These are phyloP conservation scores for Curvularia spicifera DNA, from an alignment of 2,329 filamentous ascomycete species.

Conservation along the genomic window DNA sequence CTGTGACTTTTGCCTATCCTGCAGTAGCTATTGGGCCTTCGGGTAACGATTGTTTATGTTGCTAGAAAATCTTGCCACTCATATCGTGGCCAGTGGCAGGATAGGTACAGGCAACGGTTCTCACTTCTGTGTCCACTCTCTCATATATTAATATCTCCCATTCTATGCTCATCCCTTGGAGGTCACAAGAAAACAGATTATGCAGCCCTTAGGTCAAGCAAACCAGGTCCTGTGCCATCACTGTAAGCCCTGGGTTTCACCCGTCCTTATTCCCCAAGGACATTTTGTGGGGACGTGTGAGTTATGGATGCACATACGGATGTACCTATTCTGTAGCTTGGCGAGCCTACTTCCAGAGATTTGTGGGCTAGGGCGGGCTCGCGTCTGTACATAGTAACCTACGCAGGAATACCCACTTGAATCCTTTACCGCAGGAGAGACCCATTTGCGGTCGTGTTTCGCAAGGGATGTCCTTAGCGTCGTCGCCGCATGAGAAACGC, in stretches of 20 bases:
- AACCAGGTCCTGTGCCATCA: no score
- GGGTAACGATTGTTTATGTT: neutral
- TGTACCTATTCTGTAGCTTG: neutral
- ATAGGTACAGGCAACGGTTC: neutral
- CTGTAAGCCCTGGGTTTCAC: no score
- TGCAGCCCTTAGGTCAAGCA: no score
- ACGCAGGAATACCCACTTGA: neutral
- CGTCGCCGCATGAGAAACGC: neutral
- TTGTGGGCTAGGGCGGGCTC: neutral
- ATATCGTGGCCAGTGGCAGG: neutral
- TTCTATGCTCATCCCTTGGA: neutral
- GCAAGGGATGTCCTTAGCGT: conserved; percentile 6
- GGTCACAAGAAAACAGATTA: no score
- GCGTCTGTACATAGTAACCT: neutral
- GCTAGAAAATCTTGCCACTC: no score
- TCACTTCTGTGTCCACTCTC: no score
- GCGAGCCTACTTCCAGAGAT: neutral
- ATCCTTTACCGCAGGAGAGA: neutral
- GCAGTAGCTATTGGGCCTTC: neutral
- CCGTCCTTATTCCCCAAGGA: no score
- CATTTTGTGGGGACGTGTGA: no score
- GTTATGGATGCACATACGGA: no score
- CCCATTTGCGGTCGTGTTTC: neutral
- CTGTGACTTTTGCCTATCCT: neutral
- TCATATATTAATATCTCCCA: neutral